Conservation (phyloP, 2,329 filamentous ascomycete species). For the Phyllachora maydis region DNA sequence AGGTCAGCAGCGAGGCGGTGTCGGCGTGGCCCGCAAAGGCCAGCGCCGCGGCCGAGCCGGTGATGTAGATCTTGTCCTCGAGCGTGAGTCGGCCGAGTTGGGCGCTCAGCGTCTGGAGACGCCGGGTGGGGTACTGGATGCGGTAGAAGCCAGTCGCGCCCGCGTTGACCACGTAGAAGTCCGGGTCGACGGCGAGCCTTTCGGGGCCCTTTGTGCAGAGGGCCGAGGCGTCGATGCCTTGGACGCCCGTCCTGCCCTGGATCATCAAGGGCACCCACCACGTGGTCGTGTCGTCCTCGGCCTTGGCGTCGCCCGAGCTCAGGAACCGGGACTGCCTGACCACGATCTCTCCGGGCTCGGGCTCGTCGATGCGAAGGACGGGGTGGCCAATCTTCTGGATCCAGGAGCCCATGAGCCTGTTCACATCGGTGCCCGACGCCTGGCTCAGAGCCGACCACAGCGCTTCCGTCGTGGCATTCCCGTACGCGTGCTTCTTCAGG, state of each 20-base stretch:
- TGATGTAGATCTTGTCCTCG: constrained; percentile 81
- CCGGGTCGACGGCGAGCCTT: constrained; percentile 50
- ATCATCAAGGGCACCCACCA: constrained; percentile 94
- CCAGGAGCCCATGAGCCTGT: constrained; percentile 80
- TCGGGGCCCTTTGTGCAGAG: constrained; percentile 60
- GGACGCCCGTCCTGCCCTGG: constrained; percentile 48
- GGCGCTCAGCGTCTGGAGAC: constrained; percentile 60
- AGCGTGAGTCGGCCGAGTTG: constrained; percentile 57
- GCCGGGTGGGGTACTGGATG: constrained; percentile 76
- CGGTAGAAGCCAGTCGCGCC: constrained; percentile 78
- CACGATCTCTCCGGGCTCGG: constrained; percentile 61
- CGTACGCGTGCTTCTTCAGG: constrained; percentile 71
- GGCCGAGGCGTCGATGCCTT: constrained; percentile 41
- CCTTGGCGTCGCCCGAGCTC: constrained; percentile 73
- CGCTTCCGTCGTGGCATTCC: constrained; percentile 78
- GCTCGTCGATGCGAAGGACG: constrained; percentile 67
- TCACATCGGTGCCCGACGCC: constrained; percentile 73
- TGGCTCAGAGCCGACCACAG: constrained; percentile 79
- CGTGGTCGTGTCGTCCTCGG: constrained; percentile 74
- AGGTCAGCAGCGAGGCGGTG: constrained; percentile 61
- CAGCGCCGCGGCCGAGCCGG: constrained; percentile 76
- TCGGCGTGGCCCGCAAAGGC: constrained; percentile 72
- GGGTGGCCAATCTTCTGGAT: constrained; percentile 92
- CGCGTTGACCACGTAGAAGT: constrained; percentile 88
- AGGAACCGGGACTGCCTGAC: constrained; percentile 80